Evolutionary conservation across 306 rosid species (phyloP).

Genomic region (Castanea sativa): DNA sequence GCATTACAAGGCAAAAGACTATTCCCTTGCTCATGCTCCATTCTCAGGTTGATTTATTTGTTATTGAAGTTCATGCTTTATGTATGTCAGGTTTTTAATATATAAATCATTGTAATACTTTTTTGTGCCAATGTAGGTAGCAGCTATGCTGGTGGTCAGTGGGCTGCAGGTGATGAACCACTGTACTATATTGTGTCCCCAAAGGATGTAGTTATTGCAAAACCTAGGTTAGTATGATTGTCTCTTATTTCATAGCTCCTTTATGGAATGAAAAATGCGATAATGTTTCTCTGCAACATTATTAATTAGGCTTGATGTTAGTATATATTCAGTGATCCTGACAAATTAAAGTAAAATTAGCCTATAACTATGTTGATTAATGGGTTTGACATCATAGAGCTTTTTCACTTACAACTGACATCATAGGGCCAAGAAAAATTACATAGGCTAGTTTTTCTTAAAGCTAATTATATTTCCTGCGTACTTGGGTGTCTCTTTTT

Average conservation of each 20-base stretch:
- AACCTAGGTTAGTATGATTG: slow-evolving; percentile 74
- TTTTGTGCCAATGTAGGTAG: slow-evolving; percentile 72
- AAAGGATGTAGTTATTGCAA: slow-evolving; percentile 94
- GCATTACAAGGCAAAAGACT: slow-evolving; percentile 97
- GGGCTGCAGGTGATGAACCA: slow-evolving; percentile 99
- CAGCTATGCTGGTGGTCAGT: slow-evolving; percentile 99
- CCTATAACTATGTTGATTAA: not conserved
- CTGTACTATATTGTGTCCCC: slow-evolving; percentile 92
- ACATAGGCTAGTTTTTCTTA: too few relatives aligned
- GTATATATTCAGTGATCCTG: not conserved
- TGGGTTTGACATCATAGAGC: too few relatives aligned
- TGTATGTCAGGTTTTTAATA: slow-evolving; percentile 23
- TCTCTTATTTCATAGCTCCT: slow-evolving; percentile 6
- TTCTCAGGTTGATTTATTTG: slow-evolving; percentile 76
- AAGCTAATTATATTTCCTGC: too few relatives aligned
- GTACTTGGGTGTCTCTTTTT: too few relatives aligned
- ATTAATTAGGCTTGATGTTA: not conserved
- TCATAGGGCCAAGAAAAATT: too few relatives aligned
- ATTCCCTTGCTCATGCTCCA: slow-evolving; percentile 97
- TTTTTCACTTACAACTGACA: too few relatives aligned
- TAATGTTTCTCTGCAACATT: not conserved
- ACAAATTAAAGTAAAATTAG: not conserved
- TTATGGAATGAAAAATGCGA: slow-evolving; percentile 3
- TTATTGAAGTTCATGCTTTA: slow-evolving; percentile 27
- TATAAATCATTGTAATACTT: slow-evolving; percentile 25